Base-by-base conservation (phyloP, 306 rosid genomes). In the Gastrolobium villosum region DNA sequence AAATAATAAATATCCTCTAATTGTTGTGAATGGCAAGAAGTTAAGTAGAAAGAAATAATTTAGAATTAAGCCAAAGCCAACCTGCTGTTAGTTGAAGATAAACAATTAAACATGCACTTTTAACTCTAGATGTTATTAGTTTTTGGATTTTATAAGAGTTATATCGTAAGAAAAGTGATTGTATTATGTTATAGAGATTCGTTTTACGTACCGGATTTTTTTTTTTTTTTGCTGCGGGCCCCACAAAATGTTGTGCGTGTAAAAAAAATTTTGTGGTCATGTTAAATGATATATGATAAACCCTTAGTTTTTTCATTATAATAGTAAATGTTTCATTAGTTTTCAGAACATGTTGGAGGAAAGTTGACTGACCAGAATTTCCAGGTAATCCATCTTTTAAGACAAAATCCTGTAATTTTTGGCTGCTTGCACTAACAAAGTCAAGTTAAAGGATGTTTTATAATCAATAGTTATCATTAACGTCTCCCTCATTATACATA, bases 361-460 rank as follows among this genome's bases (percentile, higher is more conserved):
- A 31, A 67, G 69, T 67, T 78, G 82, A 78, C 61, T 67, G 39
- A 78, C 45, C 48, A 8, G 44, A 30, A 76, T 39, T 65, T 52
- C 65, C 69, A 3, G 37, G 45, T 46, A 34, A 46, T 48, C 61
- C 30, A 36, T 62, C 30, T 28, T 28, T 31, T 15, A 9, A 49
- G 60, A 63, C 43, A 62, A 15, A n/a, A 48, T 32, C 73, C 41
- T 30, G 57, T 28, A 3, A 4, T 13, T 13, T 65, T 62, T 61
- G 36, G 30, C 30, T 35, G 30, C 10, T 74, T 48, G 70, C 43
- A 46, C 34, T 43, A n/a, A 41, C 59, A 43, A 43, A 49, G 34
- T 49, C 10, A 36, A 41, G 2, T 2, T 3, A 26, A 35, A 6
- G 31, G 40, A 8, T 10, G 30, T 75, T 10, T 26, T 64, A 28